Percentiles rank a stretch among this genome's conserved stretches.
These are phyloP conservation scores for Hypseocharis bilobata DNA, from an alignment of 441 rosid species.

Conservation along the genomic window DNA sequence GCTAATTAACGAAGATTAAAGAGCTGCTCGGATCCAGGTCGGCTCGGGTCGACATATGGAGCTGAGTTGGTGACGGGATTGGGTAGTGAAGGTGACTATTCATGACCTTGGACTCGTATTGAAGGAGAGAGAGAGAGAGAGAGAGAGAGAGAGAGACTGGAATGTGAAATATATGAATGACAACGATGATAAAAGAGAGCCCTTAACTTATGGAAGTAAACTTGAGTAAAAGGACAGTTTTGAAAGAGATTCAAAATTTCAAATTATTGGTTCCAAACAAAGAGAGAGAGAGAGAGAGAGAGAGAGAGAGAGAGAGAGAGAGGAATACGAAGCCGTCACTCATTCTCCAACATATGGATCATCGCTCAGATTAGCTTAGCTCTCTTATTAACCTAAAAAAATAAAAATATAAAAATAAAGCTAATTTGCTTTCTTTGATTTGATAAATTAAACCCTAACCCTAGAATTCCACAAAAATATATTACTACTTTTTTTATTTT, in stretches of 20 bases:
- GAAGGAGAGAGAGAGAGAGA: background rate
- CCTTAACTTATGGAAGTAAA: slow-evolving; percentile 32
- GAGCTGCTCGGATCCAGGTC: too few species aligned
- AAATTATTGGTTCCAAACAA: slow-evolving; percentile 31
- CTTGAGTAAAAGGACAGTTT: slow-evolving; percentile 18
- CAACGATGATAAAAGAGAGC: too few species aligned
- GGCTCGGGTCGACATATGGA: background rate
- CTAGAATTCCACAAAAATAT: too few species aligned
- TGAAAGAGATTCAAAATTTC: slow-evolving; percentile 24
- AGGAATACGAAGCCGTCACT: slow-evolving; percentile 62
- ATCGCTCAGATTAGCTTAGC: too few species aligned
- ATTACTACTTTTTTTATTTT: too few species aligned
- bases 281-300: background rate
- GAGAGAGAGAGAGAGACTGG: background rate
- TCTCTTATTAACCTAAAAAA: too few species aligned
- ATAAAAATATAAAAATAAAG: too few species aligned
- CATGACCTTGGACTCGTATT: background rate
- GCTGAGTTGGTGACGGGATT: background rate
- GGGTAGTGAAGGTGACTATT: background rate
- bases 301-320: background rate
- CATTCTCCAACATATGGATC: slow-evolving; percentile 38
- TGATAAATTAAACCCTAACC: too few species aligned
- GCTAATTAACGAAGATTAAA: too few species aligned
- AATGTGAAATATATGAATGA: too few species aligned
- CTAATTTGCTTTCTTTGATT: too few species aligned